A percentile compares a stretch with the other conserved stretches of the same genome.
Evolutionary conservation across 2,329 filamentous ascomycete genomes (phyloP).

Genomic region (Laburnicola sp.): DNA sequence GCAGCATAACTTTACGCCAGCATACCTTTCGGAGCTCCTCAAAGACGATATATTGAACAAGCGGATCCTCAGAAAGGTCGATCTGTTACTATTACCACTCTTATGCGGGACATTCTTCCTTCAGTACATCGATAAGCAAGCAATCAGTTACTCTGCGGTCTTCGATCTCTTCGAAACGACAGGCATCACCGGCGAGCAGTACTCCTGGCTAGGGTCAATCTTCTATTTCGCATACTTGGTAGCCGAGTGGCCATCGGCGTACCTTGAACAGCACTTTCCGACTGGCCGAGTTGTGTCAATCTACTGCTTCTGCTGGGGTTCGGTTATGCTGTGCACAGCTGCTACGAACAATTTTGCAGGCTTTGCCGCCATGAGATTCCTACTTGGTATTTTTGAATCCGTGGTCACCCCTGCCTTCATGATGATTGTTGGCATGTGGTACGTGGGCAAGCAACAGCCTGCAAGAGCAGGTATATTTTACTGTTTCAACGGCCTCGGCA

Average conservation of each 20-base stretch:
- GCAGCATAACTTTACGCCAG: constrained; percentile 51
- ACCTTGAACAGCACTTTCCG: constrained; percentile 37
- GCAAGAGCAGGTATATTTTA: constrained; percentile 30
- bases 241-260: constrained; percentile 24
- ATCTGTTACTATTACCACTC: constrained; percentile 56
- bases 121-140: constrained; percentile 62
- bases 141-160: constrained; percentile 58
- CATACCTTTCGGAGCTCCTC: constrained; percentile 51
- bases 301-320: constrained; percentile 23
- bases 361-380: constrained; percentile 22
- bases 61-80: constrained; percentile 51
- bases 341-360: constrained; percentile 26
- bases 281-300: constrained; percentile 38
- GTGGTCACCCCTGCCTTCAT: constrained; percentile 25
- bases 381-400: constrained; percentile 29
- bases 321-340: constrained; percentile 23
- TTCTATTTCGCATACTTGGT: constrained; percentile 55
- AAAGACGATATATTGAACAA: constrained; percentile 46
- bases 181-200: constrained; percentile 52
- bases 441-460: constrained; percentile 19
- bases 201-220: constrained; percentile 59
- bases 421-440: constrained; percentile 24
- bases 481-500: constrained; percentile 26
- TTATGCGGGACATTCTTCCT: constrained; percentile 54
- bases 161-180: constrained; percentile 59